A percentile compares a stretch with the other conserved stretches of the same genome.
Conservation (phyloP, 495 filamentous ascomycete genomes). For the Rusavskia elegans region DNA sequence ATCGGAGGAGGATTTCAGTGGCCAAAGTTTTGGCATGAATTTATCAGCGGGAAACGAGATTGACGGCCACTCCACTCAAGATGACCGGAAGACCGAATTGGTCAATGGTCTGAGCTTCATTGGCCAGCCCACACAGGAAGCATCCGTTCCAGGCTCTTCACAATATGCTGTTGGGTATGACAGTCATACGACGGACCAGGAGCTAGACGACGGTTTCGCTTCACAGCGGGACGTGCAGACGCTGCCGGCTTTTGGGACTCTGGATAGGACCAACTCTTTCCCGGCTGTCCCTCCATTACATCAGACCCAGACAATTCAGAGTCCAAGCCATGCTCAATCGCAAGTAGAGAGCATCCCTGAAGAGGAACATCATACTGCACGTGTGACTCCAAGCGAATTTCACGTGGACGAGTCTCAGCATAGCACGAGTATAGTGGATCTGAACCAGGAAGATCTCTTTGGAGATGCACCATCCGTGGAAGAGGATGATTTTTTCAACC, state of each 20-base stretch:
- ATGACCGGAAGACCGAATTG: not conserved
- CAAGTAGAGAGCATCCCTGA: slow-evolving; percentile 29
- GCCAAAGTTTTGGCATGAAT: no score
- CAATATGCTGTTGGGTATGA: not conserved
- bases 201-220: slow-evolving; percentile 1
- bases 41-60: not conserved
- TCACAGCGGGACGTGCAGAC: not conserved
- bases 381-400: slow-evolving; percentile 1
- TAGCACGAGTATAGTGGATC: slow-evolving; percentile 9
- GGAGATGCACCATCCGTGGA: slow-evolving; percentile 16
- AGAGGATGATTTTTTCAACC: slow-evolving; percentile 8
- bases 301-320: slow-evolving; percentile 6
- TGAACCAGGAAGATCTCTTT: slow-evolving; percentile 16
- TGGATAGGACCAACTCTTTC: slow-evolving; percentile 43
- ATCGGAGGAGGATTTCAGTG: no score
- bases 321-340: slow-evolving; percentile 18
- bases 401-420: slow-evolving; percentile 9
- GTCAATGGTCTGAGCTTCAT: not conserved
- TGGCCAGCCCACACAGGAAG: not conserved
- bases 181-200: not conserved
- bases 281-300: slow-evolving; percentile 33
- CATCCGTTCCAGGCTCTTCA: not conserved
- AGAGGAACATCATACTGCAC: slow-evolving; percentile 19
- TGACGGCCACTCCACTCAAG: not conserved
- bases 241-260: not conserved